Base-by-base conservation (phyloP, 805 yeast genomes). In the Starmerella lactis-condensi region DNA sequence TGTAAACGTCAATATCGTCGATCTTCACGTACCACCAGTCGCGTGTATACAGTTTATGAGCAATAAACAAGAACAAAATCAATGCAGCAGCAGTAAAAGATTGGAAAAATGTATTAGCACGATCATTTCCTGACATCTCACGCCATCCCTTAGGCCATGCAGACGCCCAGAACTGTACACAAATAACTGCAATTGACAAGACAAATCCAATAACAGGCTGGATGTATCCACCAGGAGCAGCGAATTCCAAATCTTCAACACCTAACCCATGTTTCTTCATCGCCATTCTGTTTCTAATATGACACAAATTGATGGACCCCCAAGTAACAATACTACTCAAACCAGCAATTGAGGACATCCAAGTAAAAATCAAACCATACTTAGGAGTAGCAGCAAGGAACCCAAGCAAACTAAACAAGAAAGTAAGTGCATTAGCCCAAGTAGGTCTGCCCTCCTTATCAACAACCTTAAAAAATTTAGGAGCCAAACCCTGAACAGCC, bases 81-180 rank as follows among this genome's bases (percentile, higher is more conserved):
- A 58, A 46, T 4, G 62, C 61, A 6, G 52, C 55, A 4, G 74
- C 71, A 31, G 71, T 50, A 47, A 68, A 70, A 35, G 58, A 50
- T 50, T 60, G 54, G 58, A 71, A 69, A 52, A 71, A 71, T 32
- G 28, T 38, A 11, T 33, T 18, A 11, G 61, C 63, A 31, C 43
- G 41, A 15, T 61, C 54, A 1, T 32, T 26, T 11, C 28, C 48
- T 11, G 19, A 12, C 6, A 11, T 48, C n/a, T n/a, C n/a, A n/a
- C n/a, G n/a, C n/a, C n/a, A n/a, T 17, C 58, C 68, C 54, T 69
- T 47, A 35, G 92, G 92, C 62, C 61, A 77, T 29, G 75, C 55
- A 9, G 89, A 82, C 37, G 72, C 61, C 78, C 83, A 78, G 60
- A 78, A 75, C 56, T 77, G 83, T 17, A 81, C 78, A 34, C 67